Percentiles rank a stretch among this genome's conserved stretches.
phyloP scores from a whole-genome alignment of 495 filamentous ascomycete species.

The Cairneyella variabilis region DNA sequence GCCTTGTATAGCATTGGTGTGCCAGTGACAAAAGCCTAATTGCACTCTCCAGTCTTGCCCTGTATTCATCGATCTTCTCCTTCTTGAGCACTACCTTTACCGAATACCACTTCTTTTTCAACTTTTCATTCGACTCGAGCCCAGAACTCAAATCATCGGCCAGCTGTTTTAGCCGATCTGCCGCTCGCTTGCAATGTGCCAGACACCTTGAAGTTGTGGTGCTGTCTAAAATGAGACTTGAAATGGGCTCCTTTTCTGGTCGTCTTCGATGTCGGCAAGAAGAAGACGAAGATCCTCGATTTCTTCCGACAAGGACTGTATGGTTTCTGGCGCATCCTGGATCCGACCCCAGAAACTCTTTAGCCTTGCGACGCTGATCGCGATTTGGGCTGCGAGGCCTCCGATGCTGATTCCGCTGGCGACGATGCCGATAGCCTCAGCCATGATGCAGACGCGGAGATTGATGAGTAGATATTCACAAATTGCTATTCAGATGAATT shows the following conservation, averaged over 20 bases:
- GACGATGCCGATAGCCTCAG: constrained; percentile 30
- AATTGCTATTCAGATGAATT: too few species aligned
- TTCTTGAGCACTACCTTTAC: constrained; percentile 13
- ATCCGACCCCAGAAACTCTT: constrained; percentile 33
- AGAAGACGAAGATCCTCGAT: constrained; percentile 28
- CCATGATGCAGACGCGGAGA: constrained; percentile 22
- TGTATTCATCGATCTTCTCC: constrained; percentile 2
- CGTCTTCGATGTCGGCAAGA: constrained; percentile 10
- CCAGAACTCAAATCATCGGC: not conserved
- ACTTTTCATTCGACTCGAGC: not conserved
- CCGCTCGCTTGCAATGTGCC: constrained; percentile 3
- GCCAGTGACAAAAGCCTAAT: constrained; percentile 7
- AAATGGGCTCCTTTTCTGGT: not conserved
- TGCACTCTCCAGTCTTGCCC: constrained; percentile 6
- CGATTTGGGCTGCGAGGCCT: constrained; percentile 27
- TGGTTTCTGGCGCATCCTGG: constrained; percentile 30
- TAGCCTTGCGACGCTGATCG: constrained; percentile 28
- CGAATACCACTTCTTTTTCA: constrained; percentile 1
- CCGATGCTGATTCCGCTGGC: constrained; percentile 36
- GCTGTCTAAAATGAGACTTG: not conserved
- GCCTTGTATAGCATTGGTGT: constrained; percentile 12
- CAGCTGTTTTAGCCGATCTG: constrained; percentile 2
- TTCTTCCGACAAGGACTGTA: constrained; percentile 27
- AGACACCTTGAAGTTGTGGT: not conserved
- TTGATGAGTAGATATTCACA: too few species aligned